These are phyloP conservation scores for Moesziomyces sp. DNA, from an alignment of 1,284 basidiomycete genomes.

Conservation along the genomic window DNA sequence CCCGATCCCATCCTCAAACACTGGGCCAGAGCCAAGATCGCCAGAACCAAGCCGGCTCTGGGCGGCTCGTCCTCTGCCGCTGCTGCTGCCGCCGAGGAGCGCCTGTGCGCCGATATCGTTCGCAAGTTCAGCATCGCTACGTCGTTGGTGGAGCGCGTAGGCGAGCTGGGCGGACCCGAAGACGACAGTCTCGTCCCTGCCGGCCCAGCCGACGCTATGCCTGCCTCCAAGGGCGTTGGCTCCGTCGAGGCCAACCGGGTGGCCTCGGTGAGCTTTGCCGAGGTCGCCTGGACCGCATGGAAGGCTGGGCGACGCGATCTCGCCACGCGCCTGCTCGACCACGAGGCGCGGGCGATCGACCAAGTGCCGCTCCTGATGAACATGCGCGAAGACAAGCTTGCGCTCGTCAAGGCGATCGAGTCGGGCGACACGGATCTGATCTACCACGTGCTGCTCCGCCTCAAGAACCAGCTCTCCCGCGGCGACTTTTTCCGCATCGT, in stretches of 20 bases:
- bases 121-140: conserved; percentile 80
- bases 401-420: conserved; percentile 88
- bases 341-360: conserved; percentile 87
- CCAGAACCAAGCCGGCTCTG: conserved; percentile 72
- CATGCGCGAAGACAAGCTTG: conserved; percentile 93
- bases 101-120: conserved; percentile 83
- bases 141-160: conserved; percentile 44
- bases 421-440: conserved; percentile 91
- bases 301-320: conserved; percentile 84
- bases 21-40: conserved; percentile 93
- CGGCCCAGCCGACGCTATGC: neutral
- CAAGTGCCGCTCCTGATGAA: conserved; percentile 90
- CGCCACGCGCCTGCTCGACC: conserved; percentile 91
- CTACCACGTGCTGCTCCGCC: conserved; percentile 48
- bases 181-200: conserved; percentile 9
- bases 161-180: conserved; percentile 23
- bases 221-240: neutral
- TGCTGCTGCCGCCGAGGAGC: conserved; percentile 74
- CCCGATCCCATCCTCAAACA: conserved; percentile 90
- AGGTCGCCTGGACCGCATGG: conserved; percentile 94
- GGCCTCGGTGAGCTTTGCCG: conserved; percentile 82
- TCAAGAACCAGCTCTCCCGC: conserved; percentile 80
- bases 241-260: conserved; percentile 7
- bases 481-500: conserved; percentile 95
- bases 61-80: conserved; percentile 24